Evolutionary conservation across 2,329 filamentous ascomycete genomes (phyloP).

Genomic region (Bipolaris zeicola): DNA sequence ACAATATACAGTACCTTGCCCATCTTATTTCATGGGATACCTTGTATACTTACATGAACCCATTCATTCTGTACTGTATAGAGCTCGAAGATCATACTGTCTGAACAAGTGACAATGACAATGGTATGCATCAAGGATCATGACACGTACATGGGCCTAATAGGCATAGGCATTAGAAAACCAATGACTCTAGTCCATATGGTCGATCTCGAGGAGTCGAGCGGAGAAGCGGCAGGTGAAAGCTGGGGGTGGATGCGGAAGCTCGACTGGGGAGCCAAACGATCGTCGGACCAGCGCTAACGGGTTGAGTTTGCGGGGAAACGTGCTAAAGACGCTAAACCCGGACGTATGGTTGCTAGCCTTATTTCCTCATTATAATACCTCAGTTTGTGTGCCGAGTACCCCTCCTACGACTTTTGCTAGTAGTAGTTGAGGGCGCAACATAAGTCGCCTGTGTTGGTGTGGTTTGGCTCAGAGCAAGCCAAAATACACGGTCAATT

Average conservation of each 20-base stretch:
- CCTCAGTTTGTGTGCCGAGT: background rate
- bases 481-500: background rate
- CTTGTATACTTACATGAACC: background rate
- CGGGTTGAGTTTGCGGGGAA: slow-evolving; percentile 41
- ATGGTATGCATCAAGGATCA: slow-evolving; percentile 3
- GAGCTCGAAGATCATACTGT: slow-evolving; percentile 5
- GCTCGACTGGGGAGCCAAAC: slow-evolving; percentile 25
- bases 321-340: slow-evolving; percentile 24
- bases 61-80: slow-evolving; percentile 1
- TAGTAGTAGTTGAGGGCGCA: background rate
- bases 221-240: slow-evolving; percentile 31
- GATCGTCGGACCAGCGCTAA: slow-evolving; percentile 29
- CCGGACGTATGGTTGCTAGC: slow-evolving; percentile 8
- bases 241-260: slow-evolving; percentile 29
- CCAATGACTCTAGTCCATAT: slow-evolving; percentile 7
- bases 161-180: slow-evolving; percentile 6
- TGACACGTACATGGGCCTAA: slow-evolving; percentile 2
- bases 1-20: background rate
- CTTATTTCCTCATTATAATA: slow-evolving; percentile 25
- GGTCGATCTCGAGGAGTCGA: slow-evolving; percentile 33
- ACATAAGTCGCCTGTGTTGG: background rate
- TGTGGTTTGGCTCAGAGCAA: background rate
- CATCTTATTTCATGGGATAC: background rate
- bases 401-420: background rate
- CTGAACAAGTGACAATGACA: slow-evolving; percentile 6